phyloP scores from a whole-genome alignment of 441 rosid genomes.

The Erodium texanum region DNA sequence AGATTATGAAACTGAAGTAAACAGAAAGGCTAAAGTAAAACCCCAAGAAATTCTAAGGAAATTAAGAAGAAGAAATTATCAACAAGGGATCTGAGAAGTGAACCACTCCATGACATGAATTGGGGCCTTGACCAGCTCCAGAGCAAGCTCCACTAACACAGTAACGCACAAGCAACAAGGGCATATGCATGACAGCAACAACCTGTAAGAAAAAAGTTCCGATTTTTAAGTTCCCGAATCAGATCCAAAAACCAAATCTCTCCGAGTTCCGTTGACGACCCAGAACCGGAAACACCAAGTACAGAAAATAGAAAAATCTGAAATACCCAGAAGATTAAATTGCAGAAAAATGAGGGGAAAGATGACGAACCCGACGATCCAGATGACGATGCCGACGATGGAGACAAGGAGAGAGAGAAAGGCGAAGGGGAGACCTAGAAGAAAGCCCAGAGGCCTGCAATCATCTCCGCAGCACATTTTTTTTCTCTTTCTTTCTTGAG shows the following conservation, averaged over 20 bases:
- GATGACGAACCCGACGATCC: slow-evolving; percentile 22
- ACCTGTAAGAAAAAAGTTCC: slow-evolving; percentile 29
- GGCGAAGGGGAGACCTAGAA: background rate
- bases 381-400: slow-evolving; percentile 24
- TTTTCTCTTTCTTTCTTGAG: background rate
- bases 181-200: slow-evolving; percentile 48
- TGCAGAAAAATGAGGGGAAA: background rate
- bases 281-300: background rate
- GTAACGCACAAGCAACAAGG: slow-evolving; percentile 56
- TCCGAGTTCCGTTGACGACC: background rate
- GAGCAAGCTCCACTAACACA: slow-evolving; percentile 50
- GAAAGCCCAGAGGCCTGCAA: slow-evolving; percentile 24
- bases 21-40: background rate
- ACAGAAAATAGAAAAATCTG: background rate
- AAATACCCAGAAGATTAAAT: slow-evolving; percentile 7
- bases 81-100: slow-evolving; percentile 59
- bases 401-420: slow-evolving; percentile 4
- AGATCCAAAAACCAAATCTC: background rate
- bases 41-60: background rate
- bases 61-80: slow-evolving; percentile 5
- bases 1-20: background rate
- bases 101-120: slow-evolving; percentile 66
- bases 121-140: slow-evolving; percentile 62
- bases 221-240: background rate
- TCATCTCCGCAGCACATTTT: slow-evolving; percentile 6